phyloP scores from a whole-genome alignment of 2,329 filamentous ascomycete species.

The Colletotrichum sp. region DNA sequence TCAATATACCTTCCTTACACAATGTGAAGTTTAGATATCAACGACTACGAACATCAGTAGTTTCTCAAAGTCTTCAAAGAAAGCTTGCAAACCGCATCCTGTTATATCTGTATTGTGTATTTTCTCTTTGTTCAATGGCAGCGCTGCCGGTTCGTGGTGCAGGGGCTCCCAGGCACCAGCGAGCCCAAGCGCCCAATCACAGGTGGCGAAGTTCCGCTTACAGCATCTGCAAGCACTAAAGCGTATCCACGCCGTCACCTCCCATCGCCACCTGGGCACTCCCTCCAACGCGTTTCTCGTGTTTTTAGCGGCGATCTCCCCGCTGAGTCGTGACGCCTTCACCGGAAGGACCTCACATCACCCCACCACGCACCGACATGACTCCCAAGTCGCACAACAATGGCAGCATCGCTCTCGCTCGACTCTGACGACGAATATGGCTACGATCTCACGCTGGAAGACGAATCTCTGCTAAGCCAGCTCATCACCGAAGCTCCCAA shows the following conservation, averaged over 20 bases:
- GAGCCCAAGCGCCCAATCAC: not conserved
- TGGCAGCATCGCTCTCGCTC: conserved; percentile 8
- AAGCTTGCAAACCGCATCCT: too few species aligned
- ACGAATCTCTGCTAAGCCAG: conserved; percentile 46
- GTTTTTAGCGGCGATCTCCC: conserved; percentile 7
- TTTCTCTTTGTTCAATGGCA: not conserved
- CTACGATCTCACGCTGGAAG: conserved; percentile 52
- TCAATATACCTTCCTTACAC: too few species aligned
- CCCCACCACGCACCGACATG: not conserved
- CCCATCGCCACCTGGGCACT: not conserved
- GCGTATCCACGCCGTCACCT: not conserved
- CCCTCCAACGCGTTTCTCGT: not conserved
- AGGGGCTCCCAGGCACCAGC: not conserved
- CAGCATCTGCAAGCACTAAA: not conserved
- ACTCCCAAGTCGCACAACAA: not conserved
- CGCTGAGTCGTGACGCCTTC: conserved; percentile 10
- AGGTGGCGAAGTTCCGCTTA: not conserved
- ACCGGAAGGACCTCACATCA: not conserved
- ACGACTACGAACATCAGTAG: too few species aligned
- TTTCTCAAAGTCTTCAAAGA: too few species aligned
- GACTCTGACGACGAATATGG: conserved; percentile 50
- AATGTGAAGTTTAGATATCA: too few species aligned
- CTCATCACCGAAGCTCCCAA: conserved; percentile 29
- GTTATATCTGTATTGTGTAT: too few species aligned
- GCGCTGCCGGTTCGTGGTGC: rapidly evolving